These are phyloP conservation scores for Diaporthe ilicicola DNA, from an alignment of 2,329 filamentous ascomycete species.

Conservation along the genomic window DNA sequence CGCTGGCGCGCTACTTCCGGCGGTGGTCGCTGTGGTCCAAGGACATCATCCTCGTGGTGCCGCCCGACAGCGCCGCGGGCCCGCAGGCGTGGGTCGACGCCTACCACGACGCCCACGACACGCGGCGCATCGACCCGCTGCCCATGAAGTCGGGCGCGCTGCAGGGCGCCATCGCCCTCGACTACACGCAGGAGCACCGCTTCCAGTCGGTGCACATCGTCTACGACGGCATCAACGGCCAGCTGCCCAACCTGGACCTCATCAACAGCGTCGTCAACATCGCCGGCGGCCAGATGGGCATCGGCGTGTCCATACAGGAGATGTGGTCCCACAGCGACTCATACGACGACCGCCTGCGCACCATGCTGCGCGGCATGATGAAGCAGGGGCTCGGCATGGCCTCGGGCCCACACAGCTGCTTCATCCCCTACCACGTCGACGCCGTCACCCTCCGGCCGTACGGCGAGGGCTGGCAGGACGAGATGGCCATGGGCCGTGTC, in stretches of 20 bases:
- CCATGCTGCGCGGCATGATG: constrained; percentile 91
- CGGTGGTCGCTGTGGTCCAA: constrained; percentile 99
- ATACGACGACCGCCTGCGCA: constrained; percentile 83
- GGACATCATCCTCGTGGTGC: constrained; percentile 92
- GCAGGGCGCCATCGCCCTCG: constrained; percentile 91
- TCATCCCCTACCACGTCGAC: constrained; percentile 98
- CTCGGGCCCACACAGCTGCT: constrained; percentile 90
- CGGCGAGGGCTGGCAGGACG: constrained; percentile 94
- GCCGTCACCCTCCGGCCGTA: constrained; percentile 92
- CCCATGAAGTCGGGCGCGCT: constrained; percentile 92
- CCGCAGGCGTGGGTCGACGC: constrained; percentile 98
- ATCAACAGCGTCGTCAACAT: constrained; percentile 94
- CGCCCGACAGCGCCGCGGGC: constrained; percentile 87
- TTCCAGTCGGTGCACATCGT: constrained; percentile 91
- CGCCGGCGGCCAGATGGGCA: constrained; percentile 90
- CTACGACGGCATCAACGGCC: constrained; percentile 95
- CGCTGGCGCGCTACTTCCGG: constrained; percentile 93
- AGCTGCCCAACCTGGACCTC: constrained; percentile 93
- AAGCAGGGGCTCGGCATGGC: constrained; percentile 90
- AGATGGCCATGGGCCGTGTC: constrained; percentile 91
- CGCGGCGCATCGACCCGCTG: constrained; percentile 74
- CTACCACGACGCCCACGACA: constrained; percentile 89
- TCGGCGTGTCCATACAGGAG: constrained; percentile 82
- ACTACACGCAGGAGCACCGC: constrained; percentile 84
- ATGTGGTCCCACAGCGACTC: constrained; percentile 82